phyloP scores from a whole-genome alignment of 331 rosid genomes.

The Prunus yedoensis region DNA sequence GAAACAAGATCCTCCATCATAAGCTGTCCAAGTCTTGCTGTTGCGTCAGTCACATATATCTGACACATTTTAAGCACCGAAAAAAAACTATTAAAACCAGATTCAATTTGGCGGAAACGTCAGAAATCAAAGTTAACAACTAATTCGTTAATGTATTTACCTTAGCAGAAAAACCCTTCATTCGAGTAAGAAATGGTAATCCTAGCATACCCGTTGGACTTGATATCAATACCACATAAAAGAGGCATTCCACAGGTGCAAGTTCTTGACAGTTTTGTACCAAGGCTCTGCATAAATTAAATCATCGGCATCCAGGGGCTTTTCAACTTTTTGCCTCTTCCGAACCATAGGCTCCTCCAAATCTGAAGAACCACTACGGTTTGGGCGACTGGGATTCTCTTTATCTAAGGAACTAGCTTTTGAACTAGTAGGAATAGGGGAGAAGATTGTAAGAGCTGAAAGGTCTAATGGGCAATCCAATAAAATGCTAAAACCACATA shows the following conservation, averaged over 20 bases:
- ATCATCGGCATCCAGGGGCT: slow-evolving; percentile 40
- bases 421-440: slow-evolving; percentile 57
- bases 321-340: slow-evolving; percentile 49
- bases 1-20: slow-evolving; percentile 90
- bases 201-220: slow-evolving; percentile 94
- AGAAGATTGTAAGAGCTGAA: slow-evolving; percentile 66
- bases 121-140: slow-evolving; percentile 7
- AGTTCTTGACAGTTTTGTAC: slow-evolving; percentile 69
- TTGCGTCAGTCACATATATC: slow-evolving; percentile 78
- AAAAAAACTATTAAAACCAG: slow-evolving; percentile 9
- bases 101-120: background rate
- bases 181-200: slow-evolving; percentile 72
- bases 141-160: slow-evolving; percentile 26
- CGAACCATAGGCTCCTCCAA: slow-evolving; percentile 30
- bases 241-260: slow-evolving; percentile 67
- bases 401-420: slow-evolving; percentile 19
- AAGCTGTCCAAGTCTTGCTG: slow-evolving; percentile 70
- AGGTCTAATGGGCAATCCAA: slow-evolving; percentile 85
- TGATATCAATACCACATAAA: slow-evolving; percentile 70
- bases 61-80: slow-evolving; percentile 28
- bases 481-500: slow-evolving; percentile 70
- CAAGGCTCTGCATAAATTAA: slow-evolving; percentile 71
- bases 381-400: slow-evolving; percentile 23
- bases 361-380: slow-evolving; percentile 9
- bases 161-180: slow-evolving; percentile 83